A percentile compares a stretch with the other conserved stretches of the same genome.
Evolutionary conservation across 768 basidiomycete species (phyloP).

Genomic region (Pisolithus albus): DNA sequence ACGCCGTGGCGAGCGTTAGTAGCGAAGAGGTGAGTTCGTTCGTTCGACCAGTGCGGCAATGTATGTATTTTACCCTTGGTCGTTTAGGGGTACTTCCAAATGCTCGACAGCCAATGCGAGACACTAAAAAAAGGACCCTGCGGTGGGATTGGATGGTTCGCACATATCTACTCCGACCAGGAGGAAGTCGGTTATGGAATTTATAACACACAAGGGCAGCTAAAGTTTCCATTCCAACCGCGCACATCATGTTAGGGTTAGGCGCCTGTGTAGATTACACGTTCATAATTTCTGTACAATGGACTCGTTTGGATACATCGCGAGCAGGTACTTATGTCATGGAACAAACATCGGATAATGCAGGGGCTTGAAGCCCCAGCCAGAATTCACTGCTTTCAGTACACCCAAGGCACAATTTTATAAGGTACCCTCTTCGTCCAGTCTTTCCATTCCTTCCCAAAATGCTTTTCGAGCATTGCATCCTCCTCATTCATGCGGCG

Average conservation of each 20-base stretch:
- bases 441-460: constrained; percentile 22
- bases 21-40: constrained; percentile 49
- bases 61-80: neutral
- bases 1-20: constrained; percentile 51
- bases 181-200: constrained; percentile 68
- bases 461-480: constrained; percentile 20
- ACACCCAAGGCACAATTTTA: constrained; percentile 17
- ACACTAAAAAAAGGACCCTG: constrained; percentile 52
- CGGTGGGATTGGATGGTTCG: constrained; percentile 77
- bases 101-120: constrained; percentile 59
- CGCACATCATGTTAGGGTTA: constrained; percentile 45
- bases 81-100: constrained; percentile 48
- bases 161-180: constrained; percentile 67
- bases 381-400: too few species aligned
- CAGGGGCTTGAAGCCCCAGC: too few species aligned
- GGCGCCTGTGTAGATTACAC: too few species aligned
- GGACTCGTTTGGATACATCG: neutral
- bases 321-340: too few species aligned
- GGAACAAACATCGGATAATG: too few species aligned
- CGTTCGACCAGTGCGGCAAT: neutral
- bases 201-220: constrained; percentile 38
- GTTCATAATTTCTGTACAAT: neutral
- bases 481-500: constrained; percentile 24
- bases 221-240: constrained; percentile 63
- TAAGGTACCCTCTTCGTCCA: constrained; percentile 19